Evolutionary conservation across 257 asterid genomes (phyloP).

Genomic region (Parsonsia alboflavescens): DNA sequence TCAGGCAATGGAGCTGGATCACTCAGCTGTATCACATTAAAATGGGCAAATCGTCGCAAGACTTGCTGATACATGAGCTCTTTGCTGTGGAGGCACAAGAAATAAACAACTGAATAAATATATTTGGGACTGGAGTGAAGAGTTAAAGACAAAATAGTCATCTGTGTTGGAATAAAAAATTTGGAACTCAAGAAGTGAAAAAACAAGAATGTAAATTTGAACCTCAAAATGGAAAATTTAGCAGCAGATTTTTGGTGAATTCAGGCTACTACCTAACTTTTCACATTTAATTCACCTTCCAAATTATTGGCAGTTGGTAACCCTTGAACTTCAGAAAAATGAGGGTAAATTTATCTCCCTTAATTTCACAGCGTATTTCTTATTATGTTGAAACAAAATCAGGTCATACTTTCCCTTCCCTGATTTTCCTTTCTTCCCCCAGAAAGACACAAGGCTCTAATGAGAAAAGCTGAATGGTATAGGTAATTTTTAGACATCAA

Average conservation of each 20-base stretch:
- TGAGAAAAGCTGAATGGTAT: no score
- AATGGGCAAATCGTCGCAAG: constrained; percentile 80
- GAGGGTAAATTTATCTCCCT: background rate
- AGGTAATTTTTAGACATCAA: background rate
- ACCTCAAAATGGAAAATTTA: background rate
- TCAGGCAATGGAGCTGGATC: constrained; percentile 79
- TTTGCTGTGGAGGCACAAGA: constrained; percentile 51
- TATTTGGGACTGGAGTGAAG: background rate
- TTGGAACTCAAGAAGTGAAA: background rate
- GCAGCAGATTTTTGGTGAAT: background rate
- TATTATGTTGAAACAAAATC: background rate
- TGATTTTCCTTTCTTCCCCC: background rate
- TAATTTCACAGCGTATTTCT: background rate
- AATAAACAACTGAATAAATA: constrained; percentile 10
- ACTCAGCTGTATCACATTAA: constrained; percentile 87
- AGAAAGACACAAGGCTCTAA: background rate
- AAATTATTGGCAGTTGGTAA: background rate
- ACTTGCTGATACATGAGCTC: constrained; percentile 99
- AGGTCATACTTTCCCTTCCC: background rate
- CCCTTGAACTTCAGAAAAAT: background rate
- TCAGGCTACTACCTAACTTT: background rate
- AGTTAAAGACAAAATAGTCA: background rate
- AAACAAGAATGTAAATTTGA: background rate
- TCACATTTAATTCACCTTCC: background rate
- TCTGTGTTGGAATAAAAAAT: background rate